Evolutionary conservation across 805 yeast species (phyloP), one percentile per base, ranked within the genome.

Genomic region (Groenewaldozyma tartarivorans): DNA sequence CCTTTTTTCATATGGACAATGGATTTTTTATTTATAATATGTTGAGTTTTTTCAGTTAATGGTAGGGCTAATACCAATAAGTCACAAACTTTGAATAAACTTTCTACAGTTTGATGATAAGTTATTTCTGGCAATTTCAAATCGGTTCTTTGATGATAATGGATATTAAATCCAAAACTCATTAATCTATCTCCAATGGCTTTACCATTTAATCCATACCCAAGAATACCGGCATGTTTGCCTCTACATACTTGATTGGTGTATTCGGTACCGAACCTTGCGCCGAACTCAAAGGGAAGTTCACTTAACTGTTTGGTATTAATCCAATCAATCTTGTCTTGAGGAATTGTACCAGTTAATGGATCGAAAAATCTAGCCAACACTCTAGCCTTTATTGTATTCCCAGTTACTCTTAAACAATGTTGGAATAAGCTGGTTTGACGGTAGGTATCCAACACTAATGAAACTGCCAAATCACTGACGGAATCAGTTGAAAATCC

Each of bases 161-260:
- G 69, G 29, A 83, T 65, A 17, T 71, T 60, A 82, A 82, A 77
- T 3, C 84, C 86, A 24, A 83, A 57, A n/a, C 62, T 63, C 36
- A 63, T 39, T 44, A 83, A 64, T 50, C 79, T 68, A 36, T 58
- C 60, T 3, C 78, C 92, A 43, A 81, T 74, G 22, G 69, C 66
- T 54, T 71, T 70, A 5, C 94, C 94, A 50, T 83, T 83, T 17
- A 75, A 66, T 1, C 94, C 94, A 51, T 82, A 77, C 0, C 94
- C 94, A 2, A 81, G 73, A 26, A 83, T 68, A 2, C 78, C 74
- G 1, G 69, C 86, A 19, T 63, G 64, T 52, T 75, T 78, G 17
- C 76, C 76, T 13, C 58, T 55, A 7, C 7, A 24, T 7, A 13
- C 29, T 7, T 24, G 29, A 24, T 24, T 7, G 11, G 7, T 24